Percentiles rank a stretch among this genome's conserved stretches.
Evolutionary conservation across 192 early-diverging fungal species (phyloP).

Genomic region (Backusella mclennaniae): DNA sequence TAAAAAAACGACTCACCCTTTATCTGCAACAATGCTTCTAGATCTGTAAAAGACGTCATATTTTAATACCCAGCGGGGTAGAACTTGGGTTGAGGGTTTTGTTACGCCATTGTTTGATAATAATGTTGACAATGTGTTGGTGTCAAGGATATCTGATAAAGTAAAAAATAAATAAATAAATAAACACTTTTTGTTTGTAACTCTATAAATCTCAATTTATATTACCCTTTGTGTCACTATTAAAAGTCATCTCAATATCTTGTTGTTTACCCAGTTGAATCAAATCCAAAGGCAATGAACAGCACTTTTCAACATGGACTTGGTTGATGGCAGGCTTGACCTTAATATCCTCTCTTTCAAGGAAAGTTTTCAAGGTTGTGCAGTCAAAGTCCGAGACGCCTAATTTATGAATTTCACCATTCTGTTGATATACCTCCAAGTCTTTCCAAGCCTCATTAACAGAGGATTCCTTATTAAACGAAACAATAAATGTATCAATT

Average conservation of each 20-base stretch:
- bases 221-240: slow-evolving; percentile 46
- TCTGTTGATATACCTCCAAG: slow-evolving; percentile 31
- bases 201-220: neutral
- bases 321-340: slow-evolving; percentile 46
- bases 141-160: slow-evolving; percentile 43
- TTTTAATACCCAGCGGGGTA: slow-evolving; percentile 53
- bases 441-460: slow-evolving; percentile 36
- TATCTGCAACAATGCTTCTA: slow-evolving; percentile 48
- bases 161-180: slow-evolving; percentile 6
- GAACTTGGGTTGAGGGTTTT: slow-evolving; percentile 2
- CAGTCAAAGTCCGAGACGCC: slow-evolving; percentile 49
- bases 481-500: slow-evolving; percentile 35
- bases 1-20: slow-evolving; percentile 39
- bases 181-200: neutral
- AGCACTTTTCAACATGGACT: slow-evolving; percentile 46
- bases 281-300: slow-evolving; percentile 44
- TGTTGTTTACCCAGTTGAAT: slow-evolving; percentile 43
- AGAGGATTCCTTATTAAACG: slow-evolving; percentile 8
- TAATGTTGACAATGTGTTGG: slow-evolving; percentile 36
- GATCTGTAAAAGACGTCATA: slow-evolving; percentile 46
- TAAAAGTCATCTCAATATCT: slow-evolving; percentile 42
- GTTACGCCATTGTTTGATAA: slow-evolving; percentile 28
- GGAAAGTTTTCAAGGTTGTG: slow-evolving; percentile 35
- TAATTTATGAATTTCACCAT: slow-evolving; percentile 38
- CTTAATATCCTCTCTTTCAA: slow-evolving; percentile 16